Conservation (phyloP, 768 basidiomycete species). For the Lentinula lateritia region DNA sequence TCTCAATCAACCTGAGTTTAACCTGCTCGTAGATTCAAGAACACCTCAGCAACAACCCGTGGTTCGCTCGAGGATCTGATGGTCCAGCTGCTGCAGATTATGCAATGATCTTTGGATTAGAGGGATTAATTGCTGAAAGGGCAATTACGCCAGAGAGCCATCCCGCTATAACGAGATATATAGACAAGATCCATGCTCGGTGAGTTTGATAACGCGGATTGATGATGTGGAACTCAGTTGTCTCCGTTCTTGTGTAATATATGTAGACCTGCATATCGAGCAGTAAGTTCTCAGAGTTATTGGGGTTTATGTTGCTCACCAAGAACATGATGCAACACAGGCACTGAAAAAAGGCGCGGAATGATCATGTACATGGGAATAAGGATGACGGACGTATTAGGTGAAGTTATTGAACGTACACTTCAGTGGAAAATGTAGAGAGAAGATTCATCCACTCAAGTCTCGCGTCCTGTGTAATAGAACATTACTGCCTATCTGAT, state of each 20-base stretch:
- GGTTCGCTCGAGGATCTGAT: slow-evolving; percentile 5
- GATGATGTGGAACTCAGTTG: slow-evolving; percentile 16
- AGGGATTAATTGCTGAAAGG: neutral
- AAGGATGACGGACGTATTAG: too few species aligned
- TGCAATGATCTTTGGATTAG: slow-evolving; percentile 1
- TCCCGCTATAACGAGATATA: neutral
- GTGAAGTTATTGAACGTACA: too few species aligned
- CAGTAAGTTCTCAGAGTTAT: neutral
- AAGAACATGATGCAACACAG: neutral
- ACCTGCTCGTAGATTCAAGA: slow-evolving; percentile 15
- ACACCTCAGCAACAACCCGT: slow-evolving; percentile 3
- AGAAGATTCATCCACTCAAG: too few species aligned
- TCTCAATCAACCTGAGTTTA: neutral
- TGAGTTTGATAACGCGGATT: neutral
- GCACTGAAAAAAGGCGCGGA: neutral
- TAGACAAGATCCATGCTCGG: slow-evolving; percentile 2
- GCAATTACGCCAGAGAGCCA: neutral
- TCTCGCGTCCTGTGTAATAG: too few species aligned
- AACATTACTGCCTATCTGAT: too few species aligned
- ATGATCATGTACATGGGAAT: too few species aligned
- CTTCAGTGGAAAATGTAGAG: too few species aligned
- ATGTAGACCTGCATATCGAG: neutral
- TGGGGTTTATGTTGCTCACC: neutral
- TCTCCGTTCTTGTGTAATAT: slow-evolving; percentile 9
- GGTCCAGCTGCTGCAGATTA: slow-evolving; percentile 2